Evolutionary conservation across 805 yeast genomes (phyloP), one percentile per base, ranked within the genome.

Genomic region (Cyberlindnera misumaiensis): DNA sequence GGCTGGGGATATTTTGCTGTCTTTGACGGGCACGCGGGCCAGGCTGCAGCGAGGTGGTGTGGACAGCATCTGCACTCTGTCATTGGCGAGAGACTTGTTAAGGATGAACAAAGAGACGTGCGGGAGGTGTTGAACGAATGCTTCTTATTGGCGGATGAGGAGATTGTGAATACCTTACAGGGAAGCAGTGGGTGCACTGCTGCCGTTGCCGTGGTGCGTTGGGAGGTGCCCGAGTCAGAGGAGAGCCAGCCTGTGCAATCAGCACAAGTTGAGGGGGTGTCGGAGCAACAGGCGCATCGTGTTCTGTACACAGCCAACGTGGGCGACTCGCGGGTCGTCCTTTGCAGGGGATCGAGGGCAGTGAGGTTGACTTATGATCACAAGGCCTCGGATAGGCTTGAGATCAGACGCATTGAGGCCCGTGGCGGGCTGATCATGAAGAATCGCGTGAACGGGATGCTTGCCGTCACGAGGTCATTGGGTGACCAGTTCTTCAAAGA

Each of bases 1-100:
- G 96, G 88, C 58, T 83, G 95, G 83, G 97, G 96, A 2, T 90
- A 85, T 57, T 88, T 90, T 71, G 97, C 94, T 13, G 73, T 90
- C 1, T 90, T 88, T 62, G 98, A 90, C 61, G 98, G 98, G 10
- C 98, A 90, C 63, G 97, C 97, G 2, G 98, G 98, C 16, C 78
- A 78, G 39, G 86, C 79, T 48, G 82, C 95, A 8, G 95, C 98
- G 2, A 76, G 90, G 52, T 89, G 95, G 94, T 88, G 97, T 64
- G 95, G 96, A 0, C 79, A 85, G 45, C 78, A 83, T 51, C 60
- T 90, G 41, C 97, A 90, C 56, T 65, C 77, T 17, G 62, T 83
- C 24, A 57, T 84, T 32, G 87, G 80, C 48, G 72, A 72, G 38
- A 72, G 70, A 38, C 70, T 87, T 15, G 55, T 77, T 38, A 60